phyloP scores from a whole-genome alignment of 2,329 filamentous ascomycete species.

The Plectosphaerella plurivora region DNA sequence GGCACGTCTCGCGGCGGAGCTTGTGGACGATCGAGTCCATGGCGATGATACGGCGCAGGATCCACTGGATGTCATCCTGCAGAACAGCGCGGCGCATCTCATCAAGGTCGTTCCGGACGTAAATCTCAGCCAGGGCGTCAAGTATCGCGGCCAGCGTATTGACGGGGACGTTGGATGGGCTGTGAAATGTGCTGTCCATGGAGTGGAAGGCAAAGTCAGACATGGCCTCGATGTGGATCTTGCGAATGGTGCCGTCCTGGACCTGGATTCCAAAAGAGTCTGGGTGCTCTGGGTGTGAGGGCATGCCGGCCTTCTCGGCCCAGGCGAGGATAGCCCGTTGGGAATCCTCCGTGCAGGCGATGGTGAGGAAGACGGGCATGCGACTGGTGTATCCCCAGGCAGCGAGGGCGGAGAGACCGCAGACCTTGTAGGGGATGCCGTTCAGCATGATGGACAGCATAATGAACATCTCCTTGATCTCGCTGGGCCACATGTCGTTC shows the following conservation, averaged over 20 bases:
- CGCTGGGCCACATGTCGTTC: slow-evolving; percentile 18
- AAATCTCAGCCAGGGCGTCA: slow-evolving; percentile 27
- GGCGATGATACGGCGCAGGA: slow-evolving; percentile 24
- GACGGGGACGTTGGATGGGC: slow-evolving; percentile 11
- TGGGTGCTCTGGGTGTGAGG: slow-evolving; percentile 18
- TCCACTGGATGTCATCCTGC: slow-evolving; percentile 27
- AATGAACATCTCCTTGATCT: slow-evolving; percentile 30
- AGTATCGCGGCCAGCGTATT: slow-evolving; percentile 29
- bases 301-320: slow-evolving; percentile 30
- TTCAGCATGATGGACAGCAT: slow-evolving; percentile 31
- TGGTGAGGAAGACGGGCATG: slow-evolving; percentile 26
- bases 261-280: slow-evolving; percentile 41
- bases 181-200: slow-evolving; percentile 10
- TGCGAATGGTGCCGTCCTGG: slow-evolving; percentile 21
- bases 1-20: slow-evolving; percentile 7
- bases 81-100: slow-evolving; percentile 12
- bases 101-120: slow-evolving; percentile 16
- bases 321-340: slow-evolving; percentile 33
- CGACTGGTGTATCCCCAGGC: slow-evolving; percentile 34
- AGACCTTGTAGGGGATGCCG: slow-evolving; percentile 42
- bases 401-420: slow-evolving; percentile 38
- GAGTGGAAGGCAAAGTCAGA: slow-evolving; percentile 21
- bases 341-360: slow-evolving; percentile 33
- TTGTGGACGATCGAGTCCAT: slow-evolving; percentile 12
- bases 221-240: slow-evolving; percentile 31